Base-by-base conservation (phyloP, 225 moss, liverwort and hornwort genomes). In the Anthoceros angustus region DNA sequence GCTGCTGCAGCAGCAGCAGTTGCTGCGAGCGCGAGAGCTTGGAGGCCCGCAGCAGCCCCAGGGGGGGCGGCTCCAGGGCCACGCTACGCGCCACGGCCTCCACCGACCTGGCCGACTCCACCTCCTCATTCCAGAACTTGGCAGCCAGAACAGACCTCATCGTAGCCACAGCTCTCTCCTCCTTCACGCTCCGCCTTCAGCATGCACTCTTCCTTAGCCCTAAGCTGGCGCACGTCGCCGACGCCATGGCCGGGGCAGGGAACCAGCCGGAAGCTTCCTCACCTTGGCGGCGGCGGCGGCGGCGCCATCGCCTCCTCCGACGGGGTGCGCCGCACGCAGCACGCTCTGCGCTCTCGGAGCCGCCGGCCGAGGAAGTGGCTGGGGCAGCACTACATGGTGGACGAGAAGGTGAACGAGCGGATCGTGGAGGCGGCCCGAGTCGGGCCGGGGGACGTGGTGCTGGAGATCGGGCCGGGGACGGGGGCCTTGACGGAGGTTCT, bases 371-470 rank as follows among this genome's bases (percentile, higher is more conserved):
- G 85, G 74, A 95, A 88, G 80, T 91, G 85, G 85, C 85, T 95
- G 10, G 93, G 90, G 67, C 79, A 98, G 92, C 92, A 98, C 74
- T 98, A 92, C 60, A 92, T 98, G 91, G 86, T 98, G 43, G 84
- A 84, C 70, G 89, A 89, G 70, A 73, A 76, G 69, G 84, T 92
- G 64, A 92, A 92, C 39, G 41, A 69, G 11, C 78, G 81, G 49
- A 84, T 98, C 74, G 88, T 89, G 70, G 73, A 86, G 39, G 85
- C 80, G 39, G 92, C 84, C 46, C 67, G 67, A 42, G 83, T 98
- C 11, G 74, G 78, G 77, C 75, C 78, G n/a, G 89, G 86, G 42
- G 98, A 98, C 38, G 70, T 98, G 15, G 87, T 92, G 62, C 72
- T 98, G 25, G 98, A 92, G 78, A 98, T 98, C 60, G 98, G 98